Evolutionary conservation across 108 stramenopile genomes (phyloP).

Genomic region (Craspedostauros australis): DNA sequence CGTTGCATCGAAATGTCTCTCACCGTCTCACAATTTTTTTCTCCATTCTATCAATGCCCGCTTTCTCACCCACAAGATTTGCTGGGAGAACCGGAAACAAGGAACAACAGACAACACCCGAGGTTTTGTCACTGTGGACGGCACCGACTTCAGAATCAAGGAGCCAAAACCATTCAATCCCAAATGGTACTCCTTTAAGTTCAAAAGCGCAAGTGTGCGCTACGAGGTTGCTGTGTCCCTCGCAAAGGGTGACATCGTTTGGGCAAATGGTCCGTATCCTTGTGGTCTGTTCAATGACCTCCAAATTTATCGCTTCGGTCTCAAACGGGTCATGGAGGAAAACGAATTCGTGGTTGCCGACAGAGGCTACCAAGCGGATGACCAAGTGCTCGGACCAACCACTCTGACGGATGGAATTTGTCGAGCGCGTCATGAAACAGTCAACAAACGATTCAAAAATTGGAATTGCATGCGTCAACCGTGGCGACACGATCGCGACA

Average conservation of each 20-base stretch:
- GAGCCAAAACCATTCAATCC: no score
- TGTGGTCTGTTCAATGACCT: slow-evolving; percentile 18
- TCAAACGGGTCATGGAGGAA: slow-evolving; percentile 3
- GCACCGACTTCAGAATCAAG: no score
- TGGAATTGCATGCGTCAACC: neutral
- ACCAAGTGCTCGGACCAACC: slow-evolving; percentile 2
- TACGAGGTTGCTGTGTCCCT: slow-evolving; percentile 25
- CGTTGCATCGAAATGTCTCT: no score
- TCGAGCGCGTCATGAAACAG: slow-evolving; percentile 21
- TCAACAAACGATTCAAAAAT: slow-evolving; percentile 28
- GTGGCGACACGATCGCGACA: slow-evolving; percentile 10
- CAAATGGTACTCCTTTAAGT: slow-evolving; percentile 16
- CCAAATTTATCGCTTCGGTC: slow-evolving; percentile 10
- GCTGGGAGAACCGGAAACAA: no score
- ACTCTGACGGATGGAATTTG: neutral
- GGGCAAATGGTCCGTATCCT: slow-evolving; percentile 22
- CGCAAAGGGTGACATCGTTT: slow-evolving; percentile 15
- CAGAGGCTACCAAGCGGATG: slow-evolving; percentile 16
- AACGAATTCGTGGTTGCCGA: slow-evolving; percentile 21
- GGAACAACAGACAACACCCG: no score
- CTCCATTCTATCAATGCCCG: no score
- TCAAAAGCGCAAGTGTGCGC: slow-evolving; percentile 10
- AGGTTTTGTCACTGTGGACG: no score
- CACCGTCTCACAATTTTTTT: no score
- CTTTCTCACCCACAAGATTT: no score